Base-by-base conservation (phyloP, 1,284 basidiomycete species). In the Cryptococcus wingfieldii region DNA sequence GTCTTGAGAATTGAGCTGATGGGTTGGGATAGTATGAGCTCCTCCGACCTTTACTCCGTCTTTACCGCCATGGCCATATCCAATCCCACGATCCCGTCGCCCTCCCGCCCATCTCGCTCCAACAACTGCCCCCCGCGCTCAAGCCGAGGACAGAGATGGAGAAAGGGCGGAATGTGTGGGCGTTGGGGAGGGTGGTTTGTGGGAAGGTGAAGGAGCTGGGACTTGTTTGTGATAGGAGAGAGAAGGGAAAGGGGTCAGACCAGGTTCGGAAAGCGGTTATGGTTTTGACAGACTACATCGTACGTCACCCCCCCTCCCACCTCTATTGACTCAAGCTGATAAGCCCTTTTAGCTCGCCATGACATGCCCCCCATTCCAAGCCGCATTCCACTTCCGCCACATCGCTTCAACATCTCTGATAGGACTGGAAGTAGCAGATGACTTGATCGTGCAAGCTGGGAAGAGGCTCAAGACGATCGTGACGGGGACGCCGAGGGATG, bases 1-100 rank as follows among this genome's bases (percentile, higher is more conserved):
- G 23, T 23, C 2, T 23, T 2, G 3, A 23, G 23, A 23, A 23
- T 2, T 23, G 23, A 23, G 23, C 23, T 23, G 23, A 23, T 23
- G 23, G 23, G 23, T 23, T 23, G 3, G 23, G 27, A 1, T 58
- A 75, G 71, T 71, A 66, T 27, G 68, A 74, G 10, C 66, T 75
- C 4, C 55, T 75, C 12, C 57, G 54, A 16, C 70, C 73, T 1
- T 60, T 74, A 0, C 55, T 75, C 1, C 61, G 62, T 14, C 61
- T 74, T 4, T 72, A 74, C 52, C 64, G 70, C 2, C 66, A 74
- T 28, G 73, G 70, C 1, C 71, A 74, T 38, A 74, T 75, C 12
- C 73, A 75, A 58, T 47, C 60, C 2, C 63, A 62, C 10, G 73
- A 75, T 51, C 71, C 71, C 3, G 67, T 70, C 12, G 61, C 62